Conservation (phyloP, 2,329 filamentous ascomycete genomes). For the Sclerotinia borealis region DNA sequence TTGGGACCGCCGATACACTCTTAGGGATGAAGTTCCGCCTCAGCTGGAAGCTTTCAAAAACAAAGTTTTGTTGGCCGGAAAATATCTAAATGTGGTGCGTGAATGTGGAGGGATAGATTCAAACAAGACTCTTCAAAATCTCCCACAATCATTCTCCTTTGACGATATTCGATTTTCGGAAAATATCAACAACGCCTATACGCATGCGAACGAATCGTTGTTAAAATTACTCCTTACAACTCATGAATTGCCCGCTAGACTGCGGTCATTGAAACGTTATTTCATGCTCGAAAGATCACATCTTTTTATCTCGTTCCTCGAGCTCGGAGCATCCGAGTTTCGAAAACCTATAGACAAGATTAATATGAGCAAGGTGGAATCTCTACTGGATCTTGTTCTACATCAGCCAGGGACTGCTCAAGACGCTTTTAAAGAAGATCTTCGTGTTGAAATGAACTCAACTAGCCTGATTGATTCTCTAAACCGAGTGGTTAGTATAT, state of each 20-base stretch:
- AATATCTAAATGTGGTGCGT: slow-evolving; percentile 95
- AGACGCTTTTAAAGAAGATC: slow-evolving; percentile 96
- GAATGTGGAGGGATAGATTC: slow-evolving; percentile 96
- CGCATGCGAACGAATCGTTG: slow-evolving; percentile 88
- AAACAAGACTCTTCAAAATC: slow-evolving; percentile 79
- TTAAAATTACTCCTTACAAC: slow-evolving; percentile 88
- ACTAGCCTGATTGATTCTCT: slow-evolving; percentile 86
- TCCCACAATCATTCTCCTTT: slow-evolving; percentile 87
- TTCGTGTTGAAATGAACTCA: slow-evolving; percentile 96
- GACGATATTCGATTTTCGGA: slow-evolving; percentile 88
- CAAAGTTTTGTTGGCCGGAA: slow-evolving; percentile 92
- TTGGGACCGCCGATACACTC: slow-evolving; percentile 95
- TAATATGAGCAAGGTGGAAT: slow-evolving; percentile 90
- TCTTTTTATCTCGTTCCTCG: slow-evolving; percentile 96
- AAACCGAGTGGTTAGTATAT: slow-evolving; percentile 94
- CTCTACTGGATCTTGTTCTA: slow-evolving; percentile 83
- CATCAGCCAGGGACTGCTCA: slow-evolving; percentile 89
- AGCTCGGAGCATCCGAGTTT: slow-evolving; percentile 82
- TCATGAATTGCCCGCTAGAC: slow-evolving; percentile 78
- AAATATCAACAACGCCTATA: slow-evolving; percentile 92
- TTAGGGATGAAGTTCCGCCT: slow-evolving; percentile 85
- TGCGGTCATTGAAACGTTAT: slow-evolving; percentile 93
- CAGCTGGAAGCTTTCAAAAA: slow-evolving; percentile 87
- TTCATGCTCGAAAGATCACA: slow-evolving; percentile 98
- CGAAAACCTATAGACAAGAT: slow-evolving; percentile 82